Evolutionary conservation across 1,139 yeast species (phyloP).

Genomic region (Dujonia santamariae): DNA sequence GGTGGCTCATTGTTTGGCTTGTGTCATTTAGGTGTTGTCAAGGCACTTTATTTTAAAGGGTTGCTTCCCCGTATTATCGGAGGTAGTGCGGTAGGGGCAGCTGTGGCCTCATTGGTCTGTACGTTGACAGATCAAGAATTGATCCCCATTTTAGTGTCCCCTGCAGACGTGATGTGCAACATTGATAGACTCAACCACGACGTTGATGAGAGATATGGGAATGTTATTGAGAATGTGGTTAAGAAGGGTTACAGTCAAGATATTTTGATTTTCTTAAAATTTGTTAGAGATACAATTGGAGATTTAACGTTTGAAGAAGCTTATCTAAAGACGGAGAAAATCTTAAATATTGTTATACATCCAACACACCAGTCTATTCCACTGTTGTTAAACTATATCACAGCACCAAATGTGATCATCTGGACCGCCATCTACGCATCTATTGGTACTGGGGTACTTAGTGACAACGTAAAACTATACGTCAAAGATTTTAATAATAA

Average conservation of each 20-base stretch:
- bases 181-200: constrained; percentile 48
- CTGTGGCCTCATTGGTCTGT: constrained; percentile 84
- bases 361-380: constrained; percentile 76
- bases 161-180: constrained; percentile 51
- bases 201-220: constrained; percentile 63
- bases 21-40: constrained; percentile 90
- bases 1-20: constrained; percentile 94
- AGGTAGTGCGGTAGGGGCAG: constrained; percentile 95
- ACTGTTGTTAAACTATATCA: constrained; percentile 77
- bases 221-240: constrained; percentile 63
- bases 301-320: constrained; percentile 93
- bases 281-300: constrained; percentile 75
- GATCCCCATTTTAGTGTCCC: constrained; percentile 43
- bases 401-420: constrained; percentile 91
- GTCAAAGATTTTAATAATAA: constrained; percentile 67
- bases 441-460: constrained; percentile 64
- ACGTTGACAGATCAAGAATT: constrained; percentile 58
- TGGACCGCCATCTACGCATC: constrained; percentile 83
- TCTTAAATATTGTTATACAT: constrained; percentile 84
- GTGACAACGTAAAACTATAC: constrained; percentile 59
- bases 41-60: constrained; percentile 70
- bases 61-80: constrained; percentile 81
- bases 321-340: constrained; percentile 76
- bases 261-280: constrained; percentile 71
- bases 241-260: constrained; percentile 83